A percentile compares a stretch with the other conserved stretches of the same genome.
Conservation (phyloP, 192 early-diverging fungal genomes). For the Dissophora globulifera region DNA sequence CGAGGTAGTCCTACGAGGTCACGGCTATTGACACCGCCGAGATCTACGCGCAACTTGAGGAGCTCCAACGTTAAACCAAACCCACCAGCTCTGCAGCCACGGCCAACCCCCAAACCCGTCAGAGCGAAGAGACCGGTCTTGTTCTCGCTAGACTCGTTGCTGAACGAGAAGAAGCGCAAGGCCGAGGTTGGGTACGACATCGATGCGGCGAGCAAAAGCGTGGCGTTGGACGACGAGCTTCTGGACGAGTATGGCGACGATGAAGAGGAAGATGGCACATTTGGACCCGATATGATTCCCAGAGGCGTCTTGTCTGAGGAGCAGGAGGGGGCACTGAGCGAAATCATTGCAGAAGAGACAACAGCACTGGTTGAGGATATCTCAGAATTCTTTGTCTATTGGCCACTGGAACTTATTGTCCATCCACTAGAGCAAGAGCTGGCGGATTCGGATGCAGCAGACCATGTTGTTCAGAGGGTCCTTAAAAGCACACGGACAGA, state of each 20-base stretch:
- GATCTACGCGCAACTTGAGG: background rate
- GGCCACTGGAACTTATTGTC: constrained; percentile 22
- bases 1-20: background rate
- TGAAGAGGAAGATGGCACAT: background rate
- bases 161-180: constrained; percentile 43
- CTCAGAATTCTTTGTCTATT: constrained; percentile 39
- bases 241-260: constrained; percentile 27
- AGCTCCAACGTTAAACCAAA: background rate
- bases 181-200: constrained; percentile 31
- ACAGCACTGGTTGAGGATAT: constrained; percentile 25
- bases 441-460: background rate
- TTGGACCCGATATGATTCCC: constrained; percentile 9
- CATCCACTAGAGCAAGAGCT: constrained; percentile 4
- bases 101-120: background rate
- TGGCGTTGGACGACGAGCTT: constrained; percentile 17
- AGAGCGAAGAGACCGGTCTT: background rate
- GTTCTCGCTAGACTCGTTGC: constrained; percentile 29
- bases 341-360: constrained; percentile 26
- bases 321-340: constrained; percentile 23
- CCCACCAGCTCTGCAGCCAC: background rate
- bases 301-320: constrained; percentile 38
- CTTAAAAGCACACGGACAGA: constrained; percentile 18
- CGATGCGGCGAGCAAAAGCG: background rate
- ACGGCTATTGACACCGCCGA: background rate
- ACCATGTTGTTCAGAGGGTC: constrained; percentile 24